Evolutionary conservation across 495 filamentous ascomycete genomes (phyloP).

Genomic region (Amniculicola lignicola): DNA sequence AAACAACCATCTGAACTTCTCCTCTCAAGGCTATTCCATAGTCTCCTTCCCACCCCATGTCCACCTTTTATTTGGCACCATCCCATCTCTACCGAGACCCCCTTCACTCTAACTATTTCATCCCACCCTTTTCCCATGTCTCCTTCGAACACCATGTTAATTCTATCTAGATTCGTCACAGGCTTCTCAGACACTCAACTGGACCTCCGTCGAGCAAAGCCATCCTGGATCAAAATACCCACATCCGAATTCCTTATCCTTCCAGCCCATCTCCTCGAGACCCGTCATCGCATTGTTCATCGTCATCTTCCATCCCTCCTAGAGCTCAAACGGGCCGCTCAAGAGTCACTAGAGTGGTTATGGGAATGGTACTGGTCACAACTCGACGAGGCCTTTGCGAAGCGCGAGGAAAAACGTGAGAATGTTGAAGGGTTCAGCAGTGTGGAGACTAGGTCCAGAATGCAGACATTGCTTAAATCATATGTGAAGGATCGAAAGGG

Average conservation of each 20-base stretch:
- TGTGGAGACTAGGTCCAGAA: not conserved
- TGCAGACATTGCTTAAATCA: too few species aligned
- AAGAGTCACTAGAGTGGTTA: constrained; percentile 75
- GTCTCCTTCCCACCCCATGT: not conserved
- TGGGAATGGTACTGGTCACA: constrained; percentile 81
- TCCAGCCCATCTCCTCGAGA: constrained; percentile 80
- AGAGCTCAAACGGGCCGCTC: constrained; percentile 62
- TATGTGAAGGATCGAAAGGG: constrained; percentile 29
- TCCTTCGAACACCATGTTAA: too few species aligned
- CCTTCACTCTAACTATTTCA: not conserved
- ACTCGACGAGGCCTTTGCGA: constrained; percentile 36
- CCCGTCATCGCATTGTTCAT: constrained; percentile 87
- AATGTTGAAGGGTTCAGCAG: not conserved
- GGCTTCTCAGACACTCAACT: constrained; percentile 58
- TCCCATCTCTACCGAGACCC: not conserved
- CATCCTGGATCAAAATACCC: not conserved
- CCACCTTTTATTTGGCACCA: not conserved
- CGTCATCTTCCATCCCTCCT: constrained; percentile 74
- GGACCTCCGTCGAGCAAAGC: constrained; percentile 49
- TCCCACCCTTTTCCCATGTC: too few species aligned
- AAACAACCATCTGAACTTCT: too few species aligned
- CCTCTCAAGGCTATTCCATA: not conserved
- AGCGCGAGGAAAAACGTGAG: not conserved
- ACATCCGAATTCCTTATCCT: constrained; percentile 47
- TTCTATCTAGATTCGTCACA: constrained; percentile 73